Conservation (phyloP, 345 rosid genomes). For the Euphorbia pulcherrima region DNA sequence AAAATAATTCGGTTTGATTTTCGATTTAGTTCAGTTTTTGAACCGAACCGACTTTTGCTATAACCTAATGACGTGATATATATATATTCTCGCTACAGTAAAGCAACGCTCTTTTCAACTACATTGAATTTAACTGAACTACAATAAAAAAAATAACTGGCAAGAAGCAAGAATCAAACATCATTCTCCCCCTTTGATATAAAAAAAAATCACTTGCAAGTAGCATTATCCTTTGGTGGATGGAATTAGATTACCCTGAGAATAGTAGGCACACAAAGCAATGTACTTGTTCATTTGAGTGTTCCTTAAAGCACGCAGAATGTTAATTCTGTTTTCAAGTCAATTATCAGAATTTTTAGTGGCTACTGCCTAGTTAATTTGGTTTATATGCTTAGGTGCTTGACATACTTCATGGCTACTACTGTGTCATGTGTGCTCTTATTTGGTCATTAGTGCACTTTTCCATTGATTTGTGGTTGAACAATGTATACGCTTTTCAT, state of each 20-base stretch:
- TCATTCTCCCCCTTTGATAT: too few relatives aligned
- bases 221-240: not conserved
- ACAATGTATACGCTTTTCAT: not conserved
- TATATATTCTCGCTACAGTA: too few relatives aligned
- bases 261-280: not conserved
- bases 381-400: not conserved
- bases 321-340: not conserved
- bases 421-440: not conserved
- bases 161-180: too few relatives aligned
- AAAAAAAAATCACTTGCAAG: not conserved
- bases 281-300: not conserved
- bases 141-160: too few relatives aligned
- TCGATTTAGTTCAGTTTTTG: too few relatives aligned
- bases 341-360: not conserved
- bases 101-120: too few relatives aligned
- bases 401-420: not conserved
- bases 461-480: not conserved
- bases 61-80: too few relatives aligned
- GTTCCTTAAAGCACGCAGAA: not conserved
- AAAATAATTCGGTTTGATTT: too few relatives aligned
- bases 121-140: too few relatives aligned
- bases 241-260: not conserved
- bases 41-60: too few relatives aligned
- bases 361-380: not conserved
- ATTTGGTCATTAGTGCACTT: not conserved